Evolutionary conservation across 208 protist species (phyloP), one percentile per base, ranked within the genome.

Genomic region (Leishmania major): DNA sequence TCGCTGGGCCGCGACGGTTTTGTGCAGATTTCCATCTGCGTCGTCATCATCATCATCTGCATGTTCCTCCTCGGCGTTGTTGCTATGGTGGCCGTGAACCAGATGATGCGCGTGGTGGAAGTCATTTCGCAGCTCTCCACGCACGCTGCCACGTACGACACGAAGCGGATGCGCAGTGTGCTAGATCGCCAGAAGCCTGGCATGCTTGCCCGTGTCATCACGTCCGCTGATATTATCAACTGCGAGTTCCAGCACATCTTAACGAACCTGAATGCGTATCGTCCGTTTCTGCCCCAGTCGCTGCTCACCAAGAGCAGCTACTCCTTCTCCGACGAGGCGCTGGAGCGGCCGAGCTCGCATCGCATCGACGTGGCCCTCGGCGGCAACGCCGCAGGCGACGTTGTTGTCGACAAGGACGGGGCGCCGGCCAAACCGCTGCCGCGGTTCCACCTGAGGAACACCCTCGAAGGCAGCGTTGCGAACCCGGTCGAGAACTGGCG

Each of bases 121-220:
- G 77, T 91, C 4, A 88, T 94, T 47, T 94, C 90, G 17, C 64
- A 84, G 66, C 83, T 94, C 37, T 88, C 90, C 55, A 88, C 84
- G 53, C 84, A 94, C 83, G 85, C 88, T 1, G 81, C 88, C 7
- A 89, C 83, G 15, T 94, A 94, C 85, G 87, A 94, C 80, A 88
- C 86, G 17, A 84, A 91, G 35, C 73, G 75, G 49, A 94, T 94
- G 90, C 70, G 87, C 79, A 73, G 53, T 6, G 87, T 87, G 62
- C 83, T 93, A 1, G 80, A 91, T 71, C 69, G 77, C 59, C 64
- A 84, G 15, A 79, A 72, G 45, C 64, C 57, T 1, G 62, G 80
- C 62, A 71, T 66, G 11, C 62, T 85, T 3, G 77, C 73, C 19
- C 78, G 80, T 25, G 19, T 82, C 19, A 43, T 87, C 51, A 80